Evolutionary conservation across 768 basidiomycete genomes (phyloP), one percentile per base, ranked within the genome.

Genomic region (Tremella fuciformis): DNA sequence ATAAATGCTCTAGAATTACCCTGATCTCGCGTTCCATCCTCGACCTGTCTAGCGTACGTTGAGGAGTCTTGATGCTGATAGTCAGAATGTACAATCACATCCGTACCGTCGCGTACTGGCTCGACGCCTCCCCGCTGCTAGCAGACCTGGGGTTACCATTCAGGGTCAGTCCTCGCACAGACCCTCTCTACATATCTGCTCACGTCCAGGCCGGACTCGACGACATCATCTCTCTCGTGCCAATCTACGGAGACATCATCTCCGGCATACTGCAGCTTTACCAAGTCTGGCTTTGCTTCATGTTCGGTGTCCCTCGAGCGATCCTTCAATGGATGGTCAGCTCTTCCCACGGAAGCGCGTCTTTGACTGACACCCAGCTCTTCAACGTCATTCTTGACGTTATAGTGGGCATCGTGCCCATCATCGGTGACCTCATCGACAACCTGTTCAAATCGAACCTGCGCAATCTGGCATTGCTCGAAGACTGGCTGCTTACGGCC

Each of bases 391-490:
- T 75, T n/a, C 39, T 68, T 21, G 74, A 76, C 53, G 63, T 70
- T 16, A 49, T 77, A 18, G 71, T 73, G 0, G 76, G 74, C 16
- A 49, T 77, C n/a, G 63, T 77, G 2, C 76, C 76, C 1, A 47
- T 77, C 29, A 54, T 77, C 22, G 76, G 76, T 6, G 76, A 77
- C 50, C 67, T 73, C 61, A 57, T 77, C 37, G 76, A 77, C 60
- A 75, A 75, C 57, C 67, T 73, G 4, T 77, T 73, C 67, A 77
- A 77, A 55, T 70, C 75, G 16, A 77, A 77, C 46, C 60, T 77
- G 2, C 64, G 72, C 1, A 77, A 76, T 59, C 57, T 70, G 21
- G 57, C 58, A 34, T 34, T 71, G 8, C 59, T 70, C 15, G 71
- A 77, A 64, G 57, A 60, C 13, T 76, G 69, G 64, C 67, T 77